Base-by-base conservation (phyloP, 495 filamentous ascomycete genomes). In the Platismatia glauca region DNA sequence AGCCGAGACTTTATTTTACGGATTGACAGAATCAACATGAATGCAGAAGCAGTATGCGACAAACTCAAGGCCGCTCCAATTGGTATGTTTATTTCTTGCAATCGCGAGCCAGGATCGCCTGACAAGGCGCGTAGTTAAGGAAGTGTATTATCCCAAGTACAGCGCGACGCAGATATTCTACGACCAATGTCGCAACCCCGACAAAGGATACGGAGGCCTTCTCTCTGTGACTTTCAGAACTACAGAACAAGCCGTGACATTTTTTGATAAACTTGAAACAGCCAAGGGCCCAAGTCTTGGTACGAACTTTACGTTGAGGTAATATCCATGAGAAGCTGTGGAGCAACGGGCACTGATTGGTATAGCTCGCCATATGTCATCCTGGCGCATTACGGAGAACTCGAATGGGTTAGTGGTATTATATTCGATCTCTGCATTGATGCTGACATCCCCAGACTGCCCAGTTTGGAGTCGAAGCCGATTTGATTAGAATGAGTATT, bases 261-360 rank as follows among this genome's bases (percentile, higher is more conserved):
- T 97, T 72, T 95, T 87, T 77, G 91, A 98, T 71, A 80, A 82
- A 22, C 73, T 98, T 11, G 87, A 96, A 66, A 91, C 91, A 0
- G 83, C 87, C 38, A 98, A 98, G 73, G 94, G 94, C 0, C 94
- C 94, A 0, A 96, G 93, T 70, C 79, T 98, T 29, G 94, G 94
- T 0, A 97, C 95, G 0, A 98, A 98, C 69, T 97, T 99, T 73
- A 97, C 94, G 1, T 77, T 99, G 55, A 86, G 78, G 82, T 83
- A 61, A 16, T 8, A 6, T n/a, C 13, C 41, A 35, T 35, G 7
- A 24, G 22, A 9, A 46, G 33, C 27, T 22, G 38, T 27, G n/a
- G 31, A 7, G 7, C 46, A 16, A 8, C 33, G 27, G 20, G 53
- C 5, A 38, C 24, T 52, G 22, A 52, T 29, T 34, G 33, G 33